phyloP scores from a whole-genome alignment of 805 yeast genomes.

The Candida coquimbonensis region DNA sequence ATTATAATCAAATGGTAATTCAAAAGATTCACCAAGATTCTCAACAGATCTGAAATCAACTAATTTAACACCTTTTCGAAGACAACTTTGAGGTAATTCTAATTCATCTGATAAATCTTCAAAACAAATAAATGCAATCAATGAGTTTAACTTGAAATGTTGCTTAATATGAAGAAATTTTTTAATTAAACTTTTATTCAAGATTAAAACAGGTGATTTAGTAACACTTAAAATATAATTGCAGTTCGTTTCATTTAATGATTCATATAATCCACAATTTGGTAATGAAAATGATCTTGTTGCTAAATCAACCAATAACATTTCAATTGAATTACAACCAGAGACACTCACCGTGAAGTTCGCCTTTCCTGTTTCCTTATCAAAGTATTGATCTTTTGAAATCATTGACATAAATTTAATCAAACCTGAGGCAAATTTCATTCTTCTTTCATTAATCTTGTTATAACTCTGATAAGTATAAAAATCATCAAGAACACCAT shows the following conservation, averaged over 20 bases:
- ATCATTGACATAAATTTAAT: constrained; percentile 20
- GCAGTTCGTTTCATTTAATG: constrained; percentile 6
- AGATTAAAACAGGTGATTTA: constrained; percentile 14
- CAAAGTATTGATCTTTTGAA: constrained; percentile 8
- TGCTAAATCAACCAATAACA: constrained; percentile 48
- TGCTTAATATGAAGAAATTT: constrained; percentile 34
- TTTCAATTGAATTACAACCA: constrained; percentile 46
- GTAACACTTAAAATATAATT: constrained; percentile 8
- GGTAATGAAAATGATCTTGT: constrained; percentile 26
- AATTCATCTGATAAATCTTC: too few relatives aligned
- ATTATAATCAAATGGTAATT: constrained; percentile 24
- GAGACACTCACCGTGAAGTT: constrained; percentile 46
- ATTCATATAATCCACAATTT: constrained; percentile 25
- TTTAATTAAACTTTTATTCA: constrained; percentile 35
- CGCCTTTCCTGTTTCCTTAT: constrained; percentile 24
- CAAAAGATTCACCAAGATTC: constrained; percentile 22
- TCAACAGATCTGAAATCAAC: constrained; percentile 33
- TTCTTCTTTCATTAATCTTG: constrained; percentile 33
- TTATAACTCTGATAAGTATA: constrained; percentile 37
- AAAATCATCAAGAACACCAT: constrained; percentile 29
- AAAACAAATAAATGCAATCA: constrained; percentile 11
- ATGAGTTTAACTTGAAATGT: constrained; percentile 19
- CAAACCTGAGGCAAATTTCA: constrained; percentile 48
- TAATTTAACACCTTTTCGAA: constrained; percentile 41
- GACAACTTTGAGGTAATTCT: constrained; percentile 19